Evolutionary conservation across 208 protist species (phyloP).

Genomic region (Leishmania martiniquensis): DNA sequence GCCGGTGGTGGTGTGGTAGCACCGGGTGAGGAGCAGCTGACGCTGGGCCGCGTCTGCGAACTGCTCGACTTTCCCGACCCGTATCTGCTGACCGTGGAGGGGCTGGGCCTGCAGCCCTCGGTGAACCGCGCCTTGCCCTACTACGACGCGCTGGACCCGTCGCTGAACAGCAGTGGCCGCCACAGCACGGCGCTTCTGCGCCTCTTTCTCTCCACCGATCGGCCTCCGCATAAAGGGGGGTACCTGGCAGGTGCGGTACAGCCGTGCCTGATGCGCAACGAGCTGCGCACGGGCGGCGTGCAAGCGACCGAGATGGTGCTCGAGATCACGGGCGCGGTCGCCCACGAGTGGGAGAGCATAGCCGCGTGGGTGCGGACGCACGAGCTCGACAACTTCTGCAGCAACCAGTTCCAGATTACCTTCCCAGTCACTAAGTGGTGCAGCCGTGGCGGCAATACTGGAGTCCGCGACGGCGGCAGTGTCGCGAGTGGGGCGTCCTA

Average conservation of each 20-base stretch:
- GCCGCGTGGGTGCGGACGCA: slow-evolving; percentile 95
- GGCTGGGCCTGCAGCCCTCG: slow-evolving; percentile 91
- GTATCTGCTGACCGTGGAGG: slow-evolving; percentile 91
- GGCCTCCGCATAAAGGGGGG: slow-evolving; percentile 72
- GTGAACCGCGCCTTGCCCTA: slow-evolving; percentile 44
- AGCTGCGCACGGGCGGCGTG: slow-evolving; percentile 54
- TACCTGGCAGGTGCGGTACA: slow-evolving; percentile 96
- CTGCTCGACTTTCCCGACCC: slow-evolving; percentile 68
- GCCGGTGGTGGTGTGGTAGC: not conserved
- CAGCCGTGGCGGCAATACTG: slow-evolving; percentile 1
- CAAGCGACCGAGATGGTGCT: slow-evolving; percentile 92
- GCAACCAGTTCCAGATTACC: slow-evolving; percentile 94
- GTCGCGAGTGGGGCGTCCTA: not conserved
- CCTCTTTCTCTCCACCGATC: slow-evolving; percentile 97
- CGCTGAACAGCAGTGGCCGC: slow-evolving; percentile 94
- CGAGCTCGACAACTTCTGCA: slow-evolving; percentile 84
- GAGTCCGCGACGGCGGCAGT: slow-evolving; percentile 1
- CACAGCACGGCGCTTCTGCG: slow-evolving; percentile 87
- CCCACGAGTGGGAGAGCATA: slow-evolving; percentile 94
- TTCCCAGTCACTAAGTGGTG: slow-evolving; percentile 40
- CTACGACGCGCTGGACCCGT: slow-evolving; percentile 97
- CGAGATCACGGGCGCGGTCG: slow-evolving; percentile 71
- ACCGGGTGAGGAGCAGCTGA: slow-evolving; percentile 32
- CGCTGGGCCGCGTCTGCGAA: slow-evolving; percentile 62
- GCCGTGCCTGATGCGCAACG: slow-evolving; percentile 84